Percentiles rank a stretch among this genome's conserved stretches.
Conservation (phyloP, 306 rosid genomes). For the Albizia julibrissin region DNA sequence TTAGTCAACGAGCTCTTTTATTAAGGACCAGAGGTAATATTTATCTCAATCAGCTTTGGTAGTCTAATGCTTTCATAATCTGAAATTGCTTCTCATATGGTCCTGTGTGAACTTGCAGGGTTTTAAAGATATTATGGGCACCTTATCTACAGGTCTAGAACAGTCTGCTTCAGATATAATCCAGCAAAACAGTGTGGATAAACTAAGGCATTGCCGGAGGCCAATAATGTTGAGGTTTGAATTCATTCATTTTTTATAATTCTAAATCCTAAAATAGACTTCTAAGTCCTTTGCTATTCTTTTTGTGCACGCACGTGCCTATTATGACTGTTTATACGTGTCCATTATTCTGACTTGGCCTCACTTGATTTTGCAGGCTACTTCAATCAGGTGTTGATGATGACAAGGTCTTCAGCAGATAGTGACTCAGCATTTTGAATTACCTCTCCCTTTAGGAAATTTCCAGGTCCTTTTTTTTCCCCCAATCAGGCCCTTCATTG, state of each 20-base stretch:
- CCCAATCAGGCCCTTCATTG: conserved; percentile 10
- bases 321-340: too few species aligned
- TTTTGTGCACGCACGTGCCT: too few species aligned
- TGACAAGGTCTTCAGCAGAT: conserved; percentile 25
- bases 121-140: conserved; percentile 62
- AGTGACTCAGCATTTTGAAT: neutral
- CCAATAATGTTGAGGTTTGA: conserved; percentile 60
- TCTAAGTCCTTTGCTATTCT: neutral
- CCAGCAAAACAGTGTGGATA: conserved; percentile 40
- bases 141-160: conserved; percentile 30
- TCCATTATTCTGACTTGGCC: conserved; percentile 18
- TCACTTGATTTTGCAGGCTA: conserved; percentile 48
- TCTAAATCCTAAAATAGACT: neutral
- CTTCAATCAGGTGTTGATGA: conserved; percentile 57
- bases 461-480: conserved; percentile 30
- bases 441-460: conserved; percentile 8
- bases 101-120: conserved; percentile 57
- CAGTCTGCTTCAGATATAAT: conserved; percentile 46
- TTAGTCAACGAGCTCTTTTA: too few species aligned
- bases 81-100: conserved; percentile 16
- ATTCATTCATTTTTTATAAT: neutral
- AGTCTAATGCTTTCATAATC: conserved; percentile 6
- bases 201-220: conserved; percentile 42
- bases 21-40: too few species aligned
- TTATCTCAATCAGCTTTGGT: neutral